Conservation (phyloP, 768 basidiomycete genomes). For the Leccinum arenicola region DNA sequence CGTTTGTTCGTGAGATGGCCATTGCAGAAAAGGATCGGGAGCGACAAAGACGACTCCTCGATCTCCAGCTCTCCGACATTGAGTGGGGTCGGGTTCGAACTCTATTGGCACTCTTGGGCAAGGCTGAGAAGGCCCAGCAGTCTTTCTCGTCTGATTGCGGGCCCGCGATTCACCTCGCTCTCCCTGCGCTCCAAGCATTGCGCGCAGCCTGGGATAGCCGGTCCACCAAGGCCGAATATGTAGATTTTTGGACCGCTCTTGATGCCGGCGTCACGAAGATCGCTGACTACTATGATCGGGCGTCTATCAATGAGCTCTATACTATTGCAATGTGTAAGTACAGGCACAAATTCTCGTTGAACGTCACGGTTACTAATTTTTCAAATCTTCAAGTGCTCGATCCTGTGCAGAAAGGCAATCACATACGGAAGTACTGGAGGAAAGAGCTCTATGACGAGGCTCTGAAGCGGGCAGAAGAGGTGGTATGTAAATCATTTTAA, state of each 20-base stretch:
- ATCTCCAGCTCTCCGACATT: not conserved
- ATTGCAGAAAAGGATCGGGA: not conserved
- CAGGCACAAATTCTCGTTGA: too few species aligned
- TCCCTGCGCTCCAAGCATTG: not conserved
- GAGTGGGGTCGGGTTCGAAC: not conserved
- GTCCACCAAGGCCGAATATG: not conserved
- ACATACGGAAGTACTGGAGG: not conserved
- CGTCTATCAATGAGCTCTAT: not conserved
- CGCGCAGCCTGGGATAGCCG: not conserved
- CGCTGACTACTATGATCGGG: not conserved
- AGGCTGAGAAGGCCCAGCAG: not conserved
- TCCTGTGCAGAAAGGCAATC: not conserved
- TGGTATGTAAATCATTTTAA: not conserved
- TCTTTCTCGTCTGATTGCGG: not conserved
- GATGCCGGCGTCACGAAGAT: not conserved
- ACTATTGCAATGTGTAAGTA: not conserved
- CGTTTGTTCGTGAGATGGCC: not conserved
- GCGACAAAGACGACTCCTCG: not conserved
- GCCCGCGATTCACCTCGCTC: not conserved
- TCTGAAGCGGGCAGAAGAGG: not conserved
- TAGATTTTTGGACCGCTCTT: not conserved
- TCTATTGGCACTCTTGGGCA: not conserved
- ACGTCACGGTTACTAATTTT: not conserved
- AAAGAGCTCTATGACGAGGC: not conserved
- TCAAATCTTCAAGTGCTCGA: not conserved